These are phyloP conservation scores for Fusarium decemcellulare DNA, from an alignment of 2,329 filamentous ascomycete species.

Conservation along the genomic window DNA sequence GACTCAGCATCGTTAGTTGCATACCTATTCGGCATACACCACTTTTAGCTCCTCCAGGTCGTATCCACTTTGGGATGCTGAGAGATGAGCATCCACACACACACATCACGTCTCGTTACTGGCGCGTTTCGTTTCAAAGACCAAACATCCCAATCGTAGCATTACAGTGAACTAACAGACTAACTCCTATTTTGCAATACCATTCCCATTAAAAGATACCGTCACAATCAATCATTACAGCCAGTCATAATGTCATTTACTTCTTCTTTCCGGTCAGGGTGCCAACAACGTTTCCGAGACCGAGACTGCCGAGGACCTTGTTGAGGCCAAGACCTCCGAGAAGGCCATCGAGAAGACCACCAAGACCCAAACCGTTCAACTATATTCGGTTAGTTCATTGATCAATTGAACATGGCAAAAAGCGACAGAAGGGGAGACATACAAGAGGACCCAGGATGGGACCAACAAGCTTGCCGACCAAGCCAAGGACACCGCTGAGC, in stretches of 20 bases:
- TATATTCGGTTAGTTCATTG: constrained; percentile 45
- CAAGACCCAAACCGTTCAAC: constrained; percentile 85
- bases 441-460: constrained; percentile 35
- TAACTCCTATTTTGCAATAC: constrained; percentile 30
- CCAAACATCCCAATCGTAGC: constrained; percentile 16
- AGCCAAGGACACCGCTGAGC: constrained; percentile 84
- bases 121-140: not conserved
- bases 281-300: constrained; percentile 66
- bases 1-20: constrained; percentile 18
- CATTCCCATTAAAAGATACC: constrained; percentile 17
- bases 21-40: constrained; percentile 17
- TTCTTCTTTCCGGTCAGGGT: constrained; percentile 57
- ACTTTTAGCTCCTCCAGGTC: not conserved
- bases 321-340: constrained; percentile 83
- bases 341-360: constrained; percentile 83
- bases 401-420: not conserved
- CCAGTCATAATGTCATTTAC: constrained; percentile 2
- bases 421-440: not conserved
- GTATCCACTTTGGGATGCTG: not conserved
- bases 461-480: constrained; percentile 81
- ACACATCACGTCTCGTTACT: not conserved
- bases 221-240: constrained; percentile 8
- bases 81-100: not conserved
- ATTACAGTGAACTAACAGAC: constrained; percentile 17
- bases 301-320: constrained; percentile 81